Evolutionary conservation across 495 filamentous ascomycete genomes (phyloP).

Genomic region (Penicillium tannophilum): DNA sequence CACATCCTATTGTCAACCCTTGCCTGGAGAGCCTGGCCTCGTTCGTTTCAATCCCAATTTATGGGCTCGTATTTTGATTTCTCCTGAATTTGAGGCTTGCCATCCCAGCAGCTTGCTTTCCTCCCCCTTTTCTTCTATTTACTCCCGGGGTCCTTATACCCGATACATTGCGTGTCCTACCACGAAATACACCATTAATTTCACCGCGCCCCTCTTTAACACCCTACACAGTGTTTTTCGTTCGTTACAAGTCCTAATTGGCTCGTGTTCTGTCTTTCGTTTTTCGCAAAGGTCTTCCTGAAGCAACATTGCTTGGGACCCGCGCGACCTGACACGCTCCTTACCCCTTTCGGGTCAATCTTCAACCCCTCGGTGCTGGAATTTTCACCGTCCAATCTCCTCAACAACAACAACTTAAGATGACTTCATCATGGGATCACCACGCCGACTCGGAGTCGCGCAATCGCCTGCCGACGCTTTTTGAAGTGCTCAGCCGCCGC

Average conservation of each 20-base stretch:
- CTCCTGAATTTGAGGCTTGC: conserved; percentile 9
- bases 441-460: conserved; percentile 52
- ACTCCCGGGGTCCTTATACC: conserved; percentile 9
- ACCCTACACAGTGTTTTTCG: conserved; percentile 11
- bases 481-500: conserved; percentile 89
- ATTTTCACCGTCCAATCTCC: conserved; percentile 13
- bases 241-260: conserved; percentile 4
- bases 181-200: conserved; percentile 14
- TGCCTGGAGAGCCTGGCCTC: conserved; percentile 17
- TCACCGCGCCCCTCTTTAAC: conserved; percentile 16
- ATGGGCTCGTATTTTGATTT: conserved; percentile 12
- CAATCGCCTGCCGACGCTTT: conserved; percentile 88
- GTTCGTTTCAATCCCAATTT: conserved; percentile 15
- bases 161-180: conserved; percentile 15
- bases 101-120: conserved; percentile 5
- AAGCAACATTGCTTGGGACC: conserved; percentile 4
- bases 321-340: conserved; percentile 19
- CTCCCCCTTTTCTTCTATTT: background rate
- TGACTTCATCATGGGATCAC: conserved; percentile 35
- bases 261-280: background rate
- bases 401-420: conserved; percentile 22
- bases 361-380: conserved; percentile 27
- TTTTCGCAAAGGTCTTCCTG: conserved; percentile 16
- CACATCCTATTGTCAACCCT: conserved; percentile 18
- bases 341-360: conserved; percentile 28